phyloP scores from a whole-genome alignment of 345 rosid species.

The Rhodomyrtus tomentosa region DNA sequence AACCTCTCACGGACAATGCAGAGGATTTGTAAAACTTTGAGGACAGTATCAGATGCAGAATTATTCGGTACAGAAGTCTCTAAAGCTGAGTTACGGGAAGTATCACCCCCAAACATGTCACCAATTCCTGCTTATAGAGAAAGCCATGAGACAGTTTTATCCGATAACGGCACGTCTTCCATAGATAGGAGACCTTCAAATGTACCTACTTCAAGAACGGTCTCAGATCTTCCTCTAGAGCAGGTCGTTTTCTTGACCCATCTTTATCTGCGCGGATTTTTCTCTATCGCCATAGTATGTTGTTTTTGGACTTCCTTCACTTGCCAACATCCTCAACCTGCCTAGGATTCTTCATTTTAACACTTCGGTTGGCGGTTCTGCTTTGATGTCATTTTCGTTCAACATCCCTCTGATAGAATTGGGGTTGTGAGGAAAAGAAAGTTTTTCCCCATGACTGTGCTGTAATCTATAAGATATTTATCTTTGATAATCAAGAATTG shows the following conservation, averaged over 20 bases:
- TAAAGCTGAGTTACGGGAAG: constrained; percentile 17
- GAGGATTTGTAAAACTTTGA: constrained; percentile 63
- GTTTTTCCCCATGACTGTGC: background rate
- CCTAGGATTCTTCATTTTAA: background rate
- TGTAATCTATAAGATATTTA: background rate
- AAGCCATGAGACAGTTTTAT: constrained; percentile 22
- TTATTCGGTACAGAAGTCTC: constrained; percentile 15
- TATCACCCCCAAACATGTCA: constrained; percentile 1
- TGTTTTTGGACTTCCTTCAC: background rate
- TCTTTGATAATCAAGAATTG: background rate
- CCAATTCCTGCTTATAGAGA: constrained; percentile 9
- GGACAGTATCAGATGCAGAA: constrained; percentile 60
- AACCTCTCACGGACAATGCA: constrained; percentile 81
- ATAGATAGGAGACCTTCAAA: constrained; percentile 9
- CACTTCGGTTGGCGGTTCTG: background rate
- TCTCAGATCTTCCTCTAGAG: constrained; percentile 20
- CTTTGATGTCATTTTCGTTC: background rate
- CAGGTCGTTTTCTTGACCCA: constrained; percentile 19
- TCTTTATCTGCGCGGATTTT: background rate
- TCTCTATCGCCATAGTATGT: background rate
- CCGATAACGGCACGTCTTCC: constrained; percentile 22
- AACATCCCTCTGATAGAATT: background rate
- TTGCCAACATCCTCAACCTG: background rate
- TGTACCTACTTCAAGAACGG: background rate
- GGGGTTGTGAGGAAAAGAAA: background rate